Evolutionary conservation across 163 green algal genomes (phyloP).

Genomic region (Coccomyxa subellipsoidea): DNA sequence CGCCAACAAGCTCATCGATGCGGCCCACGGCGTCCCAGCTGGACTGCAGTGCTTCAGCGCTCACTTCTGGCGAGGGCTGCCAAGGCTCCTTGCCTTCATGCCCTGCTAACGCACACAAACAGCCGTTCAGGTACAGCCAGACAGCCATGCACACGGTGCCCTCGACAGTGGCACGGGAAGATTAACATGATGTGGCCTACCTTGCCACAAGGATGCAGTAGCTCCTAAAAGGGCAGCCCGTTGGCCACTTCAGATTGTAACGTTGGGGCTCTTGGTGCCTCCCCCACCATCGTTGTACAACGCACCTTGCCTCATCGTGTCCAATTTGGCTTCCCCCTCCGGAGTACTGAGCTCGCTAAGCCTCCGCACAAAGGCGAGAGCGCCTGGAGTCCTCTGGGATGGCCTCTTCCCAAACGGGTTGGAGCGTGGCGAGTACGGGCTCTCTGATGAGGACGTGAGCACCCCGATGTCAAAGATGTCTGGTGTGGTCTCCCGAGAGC

Average conservation of each 20-base stretch:
- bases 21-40: slow-evolving; percentile 8
- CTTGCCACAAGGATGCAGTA: no score
- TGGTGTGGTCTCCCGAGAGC: not conserved
- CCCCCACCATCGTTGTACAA: not conserved
- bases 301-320: not conserved
- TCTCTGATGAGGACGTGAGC: not conserved
- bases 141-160: not conserved
- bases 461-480: not conserved
- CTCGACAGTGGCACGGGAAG: not conserved
- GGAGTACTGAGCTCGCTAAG: not conserved
- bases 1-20: not conserved
- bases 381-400: slow-evolving; percentile 1
- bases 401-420: slow-evolving; percentile 1
- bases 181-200: no score
- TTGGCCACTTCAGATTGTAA: no score
- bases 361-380: not conserved
- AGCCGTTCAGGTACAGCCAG: not conserved
- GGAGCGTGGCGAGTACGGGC: not conserved
- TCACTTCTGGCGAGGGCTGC: slow-evolving; percentile 5
- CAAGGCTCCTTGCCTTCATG: not conserved
- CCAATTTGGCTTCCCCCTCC: not conserved
- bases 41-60: not conserved
- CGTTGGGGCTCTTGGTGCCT: no score
- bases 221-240: no score
- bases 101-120: not conserved